Percentiles rank a stretch among this genome's conserved stretches.
Evolutionary conservation across 306 rosid genomes (phyloP).

Genomic region (Rubus parviflorus): DNA sequence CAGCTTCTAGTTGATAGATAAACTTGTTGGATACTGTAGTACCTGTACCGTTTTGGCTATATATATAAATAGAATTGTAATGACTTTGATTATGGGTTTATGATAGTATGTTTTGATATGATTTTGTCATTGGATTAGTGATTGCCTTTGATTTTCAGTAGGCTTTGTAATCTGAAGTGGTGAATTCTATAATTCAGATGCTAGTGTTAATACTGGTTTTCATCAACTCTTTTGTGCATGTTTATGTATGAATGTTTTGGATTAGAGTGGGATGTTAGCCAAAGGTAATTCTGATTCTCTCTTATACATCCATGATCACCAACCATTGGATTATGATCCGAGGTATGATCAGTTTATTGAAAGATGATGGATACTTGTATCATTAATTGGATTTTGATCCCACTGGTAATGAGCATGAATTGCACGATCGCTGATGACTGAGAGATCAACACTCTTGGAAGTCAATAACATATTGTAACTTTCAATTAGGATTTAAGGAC

Average conservation of each 20-base stretch:
- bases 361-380: no score
- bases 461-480: background rate
- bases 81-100: background rate
- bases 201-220: background rate
- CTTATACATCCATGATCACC: background rate
- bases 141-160: background rate
- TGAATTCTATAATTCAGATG: no score
- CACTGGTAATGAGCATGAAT: background rate
- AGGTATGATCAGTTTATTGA: no score
- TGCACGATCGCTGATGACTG: background rate
- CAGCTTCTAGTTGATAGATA: background rate
- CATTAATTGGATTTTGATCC: background rate
- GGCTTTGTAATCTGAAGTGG: background rate
- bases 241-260: background rate
- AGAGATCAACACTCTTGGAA: background rate
- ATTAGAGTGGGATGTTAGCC: background rate
- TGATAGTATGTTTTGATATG: background rate
- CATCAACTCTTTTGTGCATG: background rate
- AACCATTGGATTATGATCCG: slow-evolving; percentile 1
- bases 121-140: background rate
- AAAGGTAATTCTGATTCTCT: background rate
- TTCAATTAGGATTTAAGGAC: background rate
- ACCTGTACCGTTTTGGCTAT: background rate
- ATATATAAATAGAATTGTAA: slow-evolving; percentile 4
- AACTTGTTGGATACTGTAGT: background rate